Conservation (phyloP, 2,329 filamentous ascomycete genomes). For the Pseudodiploospora longispora region DNA sequence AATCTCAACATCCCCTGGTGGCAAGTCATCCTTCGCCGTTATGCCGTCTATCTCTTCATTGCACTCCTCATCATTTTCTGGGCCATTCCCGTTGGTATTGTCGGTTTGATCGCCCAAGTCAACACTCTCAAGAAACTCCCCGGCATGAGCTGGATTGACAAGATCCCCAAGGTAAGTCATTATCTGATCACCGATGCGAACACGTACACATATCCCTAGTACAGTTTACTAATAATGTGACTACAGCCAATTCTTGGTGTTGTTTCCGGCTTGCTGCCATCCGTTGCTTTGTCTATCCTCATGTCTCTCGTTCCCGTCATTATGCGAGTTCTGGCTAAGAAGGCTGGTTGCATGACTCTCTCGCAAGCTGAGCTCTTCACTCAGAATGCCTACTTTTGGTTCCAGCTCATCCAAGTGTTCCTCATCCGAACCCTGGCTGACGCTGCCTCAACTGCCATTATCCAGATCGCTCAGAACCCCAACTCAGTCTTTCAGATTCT, state of each 20-base stretch:
- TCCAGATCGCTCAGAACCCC: slow-evolving; percentile 56
- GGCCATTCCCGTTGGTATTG: slow-evolving; percentile 64
- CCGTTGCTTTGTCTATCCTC: slow-evolving; percentile 68
- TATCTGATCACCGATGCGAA: not conserved
- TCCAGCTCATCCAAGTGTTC: slow-evolving; percentile 92
- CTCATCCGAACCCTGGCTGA: slow-evolving; percentile 76
- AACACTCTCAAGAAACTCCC: slow-evolving; percentile 57
- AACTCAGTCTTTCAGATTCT: slow-evolving; percentile 53
- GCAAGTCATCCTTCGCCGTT: slow-evolving; percentile 63
- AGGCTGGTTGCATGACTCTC: slow-evolving; percentile 69
- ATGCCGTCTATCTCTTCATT: slow-evolving; percentile 58
- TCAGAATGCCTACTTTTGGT: slow-evolving; percentile 86
- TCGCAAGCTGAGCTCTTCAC: slow-evolving; percentile 80
- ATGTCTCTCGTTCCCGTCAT: slow-evolving; percentile 70
- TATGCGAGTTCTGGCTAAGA: slow-evolving; percentile 62
- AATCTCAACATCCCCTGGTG: slow-evolving; percentile 65
- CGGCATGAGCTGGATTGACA: slow-evolving; percentile 66
- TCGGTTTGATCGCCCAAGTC: slow-evolving; percentile 81
- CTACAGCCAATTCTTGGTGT: slow-evolving; percentile 57
- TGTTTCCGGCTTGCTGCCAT: slow-evolving; percentile 74
- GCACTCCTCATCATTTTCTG: slow-evolving; percentile 77
- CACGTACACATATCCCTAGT: too few species aligned
- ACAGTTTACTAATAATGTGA: not conserved
- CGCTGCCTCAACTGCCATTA: slow-evolving; percentile 62
- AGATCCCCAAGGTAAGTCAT: slow-evolving; percentile 47